Evolutionary conservation across 306 rosid genomes (phyloP).

Genomic region (Lablab purpureus): DNA sequence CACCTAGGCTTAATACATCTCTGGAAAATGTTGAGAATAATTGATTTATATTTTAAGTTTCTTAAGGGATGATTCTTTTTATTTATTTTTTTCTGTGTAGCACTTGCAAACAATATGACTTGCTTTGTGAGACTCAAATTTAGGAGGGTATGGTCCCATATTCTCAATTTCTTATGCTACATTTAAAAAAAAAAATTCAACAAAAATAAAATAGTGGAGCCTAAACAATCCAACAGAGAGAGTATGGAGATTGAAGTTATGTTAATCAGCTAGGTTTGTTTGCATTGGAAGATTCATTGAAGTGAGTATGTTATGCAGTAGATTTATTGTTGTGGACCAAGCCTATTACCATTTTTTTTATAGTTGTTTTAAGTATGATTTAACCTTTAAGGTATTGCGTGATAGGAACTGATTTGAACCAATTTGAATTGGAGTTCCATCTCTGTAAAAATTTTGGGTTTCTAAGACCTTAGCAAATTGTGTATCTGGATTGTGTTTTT

Average conservation of each 20-base stretch:
- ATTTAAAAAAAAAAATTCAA: not conserved
- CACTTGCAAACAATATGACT: not conserved
- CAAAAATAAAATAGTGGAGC: not conserved
- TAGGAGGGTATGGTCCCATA: not conserved
- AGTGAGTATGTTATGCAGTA: not conserved
- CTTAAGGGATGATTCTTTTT: not conserved
- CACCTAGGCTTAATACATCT: not conserved
- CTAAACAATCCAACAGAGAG: not conserved
- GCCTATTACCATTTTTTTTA: not conserved
- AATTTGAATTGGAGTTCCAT: constrained; percentile 12
- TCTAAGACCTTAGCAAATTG: constrained; percentile 18
- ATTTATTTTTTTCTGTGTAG: not conserved
- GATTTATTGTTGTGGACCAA: not conserved
- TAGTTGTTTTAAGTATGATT: not conserved
- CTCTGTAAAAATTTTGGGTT: constrained; percentile 2
- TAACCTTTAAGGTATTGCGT: not conserved
- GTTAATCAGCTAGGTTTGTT: constrained; percentile 17
- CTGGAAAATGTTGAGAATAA: not conserved
- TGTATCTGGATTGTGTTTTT: not conserved
- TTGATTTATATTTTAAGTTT: not conserved
- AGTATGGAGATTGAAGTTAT: constrained; percentile 26
- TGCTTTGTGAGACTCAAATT: not conserved
- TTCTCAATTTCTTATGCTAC: not conserved
- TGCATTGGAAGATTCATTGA: constrained; percentile 6
- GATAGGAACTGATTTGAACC: not conserved